Base-by-base conservation (phyloP, 2,329 filamentous ascomycete species). In the Colletotrichum limetticola region DNA sequence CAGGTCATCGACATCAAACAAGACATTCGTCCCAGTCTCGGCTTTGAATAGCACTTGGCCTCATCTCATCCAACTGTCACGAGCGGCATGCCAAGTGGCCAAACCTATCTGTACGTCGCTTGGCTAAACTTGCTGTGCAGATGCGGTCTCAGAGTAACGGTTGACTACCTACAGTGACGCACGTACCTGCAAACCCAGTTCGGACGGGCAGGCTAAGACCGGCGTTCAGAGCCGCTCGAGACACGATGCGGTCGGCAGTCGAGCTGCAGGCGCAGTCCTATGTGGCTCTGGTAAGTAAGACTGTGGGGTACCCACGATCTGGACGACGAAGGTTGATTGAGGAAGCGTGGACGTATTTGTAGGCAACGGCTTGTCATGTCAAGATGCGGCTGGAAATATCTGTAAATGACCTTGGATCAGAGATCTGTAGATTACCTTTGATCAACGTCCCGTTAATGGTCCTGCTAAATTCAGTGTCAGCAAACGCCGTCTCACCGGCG, bases 171-270 rank as follows among this genome's bases (percentile, higher is more conserved):
- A 16, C 19, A 22, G 30, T 9, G 11, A 65, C n/a, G 66, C 66
- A 72, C 60, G 22, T 30, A 57, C 35, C 55, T 70, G 70, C 46
- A 52, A 30, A 55, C n/a, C 16, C 55, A 56, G 53, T 57, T 72
- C 59, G 60, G 66, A 72, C 28, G 70, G 35, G 22, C n/a, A 16
- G 61, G 46, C 70, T 42, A 70, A 72, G 66, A 70, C 66, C 70
- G 70, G 49, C 66, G 60, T 69, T 64, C 59, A 56, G 26, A 11
- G 49, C 55, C 60, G 70, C 66, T 69, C 59, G 59, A 72, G 70
- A 60, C 66, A 72, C 24, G 26, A 72, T 52, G 35, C 66, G 6
- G 66, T 32, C 32, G 24, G 35, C 26, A 37, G 46, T 49, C 24
- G 35, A 37, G 56, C 66, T 35, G 60, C 66, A 65, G 55, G 66